Conservation (phyloP, 441 rosid genomes). For the Mallotus japonicus region DNA sequence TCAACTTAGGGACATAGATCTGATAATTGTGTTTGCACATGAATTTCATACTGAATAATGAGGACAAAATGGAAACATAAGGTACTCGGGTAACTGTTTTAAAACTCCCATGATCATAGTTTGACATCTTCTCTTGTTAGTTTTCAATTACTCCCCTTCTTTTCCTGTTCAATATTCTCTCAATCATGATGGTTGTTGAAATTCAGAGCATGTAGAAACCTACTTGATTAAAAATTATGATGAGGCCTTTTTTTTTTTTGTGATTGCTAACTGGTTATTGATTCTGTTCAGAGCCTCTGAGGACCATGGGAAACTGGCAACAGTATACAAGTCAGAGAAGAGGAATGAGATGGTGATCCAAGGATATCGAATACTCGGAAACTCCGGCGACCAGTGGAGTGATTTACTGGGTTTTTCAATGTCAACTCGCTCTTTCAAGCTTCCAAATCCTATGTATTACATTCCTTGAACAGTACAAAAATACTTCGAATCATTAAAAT, state of each 20-base stretch:
- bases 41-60: constrained; percentile 13
- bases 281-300: constrained; percentile 40
- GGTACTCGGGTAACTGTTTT: no score
- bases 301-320: constrained; percentile 60
- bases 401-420: constrained; percentile 64
- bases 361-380: constrained; percentile 75
- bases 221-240: no score
- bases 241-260: background rate
- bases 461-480: constrained; percentile 44
- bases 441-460: constrained; percentile 87
- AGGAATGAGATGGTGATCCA: constrained; percentile 65
- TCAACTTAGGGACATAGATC: background rate
- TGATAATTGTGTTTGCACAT: constrained; percentile 1
- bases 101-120: background rate
- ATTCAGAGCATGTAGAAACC: constrained; percentile 2
- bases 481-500: background rate
- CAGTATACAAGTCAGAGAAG: constrained; percentile 68
- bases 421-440: constrained; percentile 74
- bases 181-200: constrained; percentile 11
- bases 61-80: background rate
- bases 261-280: background rate
- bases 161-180: constrained; percentile 8
- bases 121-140: no score
- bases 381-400: constrained; percentile 96
- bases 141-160: background rate